phyloP scores from a whole-genome alignment of 2,329 filamentous ascomycete genomes.

The Exophiala spinifera region DNA sequence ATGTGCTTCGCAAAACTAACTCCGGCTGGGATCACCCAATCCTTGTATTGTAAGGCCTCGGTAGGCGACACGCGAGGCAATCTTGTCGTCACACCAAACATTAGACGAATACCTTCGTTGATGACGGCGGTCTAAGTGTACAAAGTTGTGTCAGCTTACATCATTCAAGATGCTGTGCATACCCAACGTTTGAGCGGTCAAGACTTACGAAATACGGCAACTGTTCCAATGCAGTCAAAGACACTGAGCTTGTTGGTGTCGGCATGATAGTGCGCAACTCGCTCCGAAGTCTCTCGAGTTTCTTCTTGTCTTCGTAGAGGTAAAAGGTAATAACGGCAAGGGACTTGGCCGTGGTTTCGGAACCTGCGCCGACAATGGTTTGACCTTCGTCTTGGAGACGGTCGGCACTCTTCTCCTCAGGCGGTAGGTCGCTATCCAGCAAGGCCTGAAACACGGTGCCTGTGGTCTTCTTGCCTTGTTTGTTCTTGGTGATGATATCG shows the following conservation, averaged over 20 bases:
- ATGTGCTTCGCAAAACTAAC: conserved; percentile 1
- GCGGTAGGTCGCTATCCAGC: conserved; percentile 27
- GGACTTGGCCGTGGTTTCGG: conserved; percentile 29
- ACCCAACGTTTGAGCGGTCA: conserved; percentile 27
- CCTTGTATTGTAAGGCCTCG: conserved; percentile 32
- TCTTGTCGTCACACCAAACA: conserved; percentile 20
- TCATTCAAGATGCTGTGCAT: too few relatives aligned
- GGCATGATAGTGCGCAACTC: conserved; percentile 21
- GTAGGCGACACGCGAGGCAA: conserved; percentile 20
- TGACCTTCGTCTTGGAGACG: conserved; percentile 36
- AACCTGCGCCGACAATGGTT: conserved; percentile 34
- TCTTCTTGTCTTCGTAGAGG: conserved; percentile 9
- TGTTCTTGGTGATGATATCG: conserved; percentile 7
- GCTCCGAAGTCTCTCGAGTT: conserved; percentile 8
- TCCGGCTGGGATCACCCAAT: conserved; percentile 33
- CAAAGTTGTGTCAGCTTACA: conserved; percentile 13
- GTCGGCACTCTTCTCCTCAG: conserved; percentile 31
- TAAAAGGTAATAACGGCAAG: conserved; percentile 21
- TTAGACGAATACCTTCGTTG: conserved; percentile 31
- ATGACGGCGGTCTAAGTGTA: conserved; percentile 27
- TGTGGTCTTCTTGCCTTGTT: conserved; percentile 3
- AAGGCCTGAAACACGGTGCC: conserved; percentile 9
- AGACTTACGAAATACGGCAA: conserved; percentile 30
- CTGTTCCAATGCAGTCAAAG: conserved; percentile 28
- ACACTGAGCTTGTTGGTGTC: conserved; percentile 2